phyloP scores from a whole-genome alignment of 164 flowering plant genomes.

The Nelumbo lutea region DNA sequence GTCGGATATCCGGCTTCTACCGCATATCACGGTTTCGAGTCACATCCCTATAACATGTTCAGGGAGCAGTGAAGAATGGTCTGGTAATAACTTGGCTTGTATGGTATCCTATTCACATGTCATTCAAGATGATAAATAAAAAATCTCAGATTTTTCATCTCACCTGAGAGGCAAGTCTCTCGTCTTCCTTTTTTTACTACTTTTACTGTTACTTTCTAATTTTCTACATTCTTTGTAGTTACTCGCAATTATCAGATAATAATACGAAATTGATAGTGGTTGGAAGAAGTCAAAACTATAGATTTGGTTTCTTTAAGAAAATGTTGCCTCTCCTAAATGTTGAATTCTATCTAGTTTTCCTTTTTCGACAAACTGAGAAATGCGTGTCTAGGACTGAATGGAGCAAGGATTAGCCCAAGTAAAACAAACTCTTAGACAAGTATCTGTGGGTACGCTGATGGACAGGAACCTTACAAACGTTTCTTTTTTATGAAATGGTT shows the following conservation, averaged over 20 bases:
- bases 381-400: too few species aligned
- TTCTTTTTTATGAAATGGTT: too few species aligned
- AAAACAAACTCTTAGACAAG: too few species aligned
- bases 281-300: neutral
- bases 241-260: neutral
- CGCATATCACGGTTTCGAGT: constrained; percentile 19
- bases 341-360: too few species aligned
- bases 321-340: neutral
- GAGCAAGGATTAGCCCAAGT: too few species aligned
- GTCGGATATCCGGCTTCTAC: constrained; percentile 6
- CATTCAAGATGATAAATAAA: constrained; percentile 31
- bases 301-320: neutral
- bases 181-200: constrained; percentile 7
- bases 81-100: constrained; percentile 38
- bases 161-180: constrained; percentile 19
- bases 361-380: too few species aligned
- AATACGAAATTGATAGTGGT: neutral
- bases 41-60: constrained; percentile 20
- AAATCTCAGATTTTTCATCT: neutral
- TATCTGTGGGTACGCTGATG: too few species aligned
- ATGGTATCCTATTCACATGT: constrained; percentile 27
- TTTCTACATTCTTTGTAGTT: neutral
- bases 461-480: too few species aligned
- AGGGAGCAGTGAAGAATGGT: constrained; percentile 35
- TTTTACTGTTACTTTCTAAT: neutral